phyloP scores from a whole-genome alignment of 331 rosid genomes.

The Telfairia occidentalis region DNA sequence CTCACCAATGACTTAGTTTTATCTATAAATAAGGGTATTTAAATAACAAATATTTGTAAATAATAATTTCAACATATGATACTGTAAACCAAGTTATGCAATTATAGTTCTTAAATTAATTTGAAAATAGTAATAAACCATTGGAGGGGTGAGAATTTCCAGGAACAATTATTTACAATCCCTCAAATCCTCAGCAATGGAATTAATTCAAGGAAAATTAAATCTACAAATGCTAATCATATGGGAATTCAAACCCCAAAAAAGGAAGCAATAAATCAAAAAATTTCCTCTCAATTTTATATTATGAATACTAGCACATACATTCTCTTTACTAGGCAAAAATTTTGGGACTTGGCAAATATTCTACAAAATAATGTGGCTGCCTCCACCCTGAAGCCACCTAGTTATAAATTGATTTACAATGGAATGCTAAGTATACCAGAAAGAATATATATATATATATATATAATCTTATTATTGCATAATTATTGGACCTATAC shows the following conservation, averaged over 20 bases:
- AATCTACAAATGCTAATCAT: not conserved
- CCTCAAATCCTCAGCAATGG: not conserved
- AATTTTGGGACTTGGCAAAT: not conserved
- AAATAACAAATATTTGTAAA: too few species aligned
- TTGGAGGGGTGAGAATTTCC: not conserved
- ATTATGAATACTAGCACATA: not conserved
- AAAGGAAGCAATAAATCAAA: not conserved
- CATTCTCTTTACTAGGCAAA: constrained; percentile 8
- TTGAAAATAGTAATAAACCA: not conserved
- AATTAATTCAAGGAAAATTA: not conserved
- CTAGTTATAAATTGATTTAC: constrained; percentile 10
- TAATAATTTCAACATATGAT: not conserved
- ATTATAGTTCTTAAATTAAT: not conserved
- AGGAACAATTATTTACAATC: not conserved
- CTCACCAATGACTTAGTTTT: too few species aligned
- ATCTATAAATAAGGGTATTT: too few species aligned
- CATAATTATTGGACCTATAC: constrained; percentile 69
- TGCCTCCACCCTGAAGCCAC: not conserved
- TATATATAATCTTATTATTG: constrained; percentile 21
- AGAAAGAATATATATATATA: not conserved
- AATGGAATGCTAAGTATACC: constrained; percentile 7
- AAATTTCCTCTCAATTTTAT: not conserved
- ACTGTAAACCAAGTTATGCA: not conserved
- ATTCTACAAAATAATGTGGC: constrained; percentile 5
- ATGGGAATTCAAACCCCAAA: not conserved